Percentiles rank a stretch among this genome's conserved stretches.
Conservation (phyloP, 1,139 yeast species). For the Candida sp. region DNA sequence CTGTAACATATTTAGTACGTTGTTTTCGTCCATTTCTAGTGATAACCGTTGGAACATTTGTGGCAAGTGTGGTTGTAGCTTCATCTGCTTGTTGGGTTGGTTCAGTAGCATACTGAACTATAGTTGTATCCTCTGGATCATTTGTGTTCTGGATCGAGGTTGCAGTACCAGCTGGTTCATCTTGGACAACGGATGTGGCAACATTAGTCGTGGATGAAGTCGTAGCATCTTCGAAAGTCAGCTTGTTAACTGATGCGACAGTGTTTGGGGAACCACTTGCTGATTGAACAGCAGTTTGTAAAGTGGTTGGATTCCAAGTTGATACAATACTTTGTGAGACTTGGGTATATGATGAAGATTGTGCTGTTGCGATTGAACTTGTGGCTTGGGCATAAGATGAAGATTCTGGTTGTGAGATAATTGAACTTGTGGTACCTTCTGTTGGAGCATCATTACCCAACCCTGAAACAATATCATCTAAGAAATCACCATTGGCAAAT, state of each 20-base stretch:
- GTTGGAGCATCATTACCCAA: slow-evolving; percentile 2
- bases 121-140: neutral
- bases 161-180: neutral
- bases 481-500: slow-evolving; percentile 7
- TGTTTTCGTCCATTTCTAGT: neutral
- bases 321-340: neutral
- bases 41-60: neutral
- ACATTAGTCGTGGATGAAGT: neutral
- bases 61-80: neutral
- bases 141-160: neutral
- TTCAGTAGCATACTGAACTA: neutral
- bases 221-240: neutral
- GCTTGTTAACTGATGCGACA: neutral
- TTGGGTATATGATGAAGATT: neutral
- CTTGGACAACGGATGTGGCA: neutral
- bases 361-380: neutral
- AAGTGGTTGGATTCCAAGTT: neutral
- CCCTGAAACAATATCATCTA: neutral
- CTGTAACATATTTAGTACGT: neutral
- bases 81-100: neutral
- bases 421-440: slow-evolving; percentile 6
- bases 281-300: neutral
- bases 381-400: neutral
- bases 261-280: neutral
- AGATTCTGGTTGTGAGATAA: neutral